Evolutionary conservation across 768 basidiomycete species (phyloP), one percentile per base, ranked within the genome.

Genomic region (Polyporus arcularius): DNA sequence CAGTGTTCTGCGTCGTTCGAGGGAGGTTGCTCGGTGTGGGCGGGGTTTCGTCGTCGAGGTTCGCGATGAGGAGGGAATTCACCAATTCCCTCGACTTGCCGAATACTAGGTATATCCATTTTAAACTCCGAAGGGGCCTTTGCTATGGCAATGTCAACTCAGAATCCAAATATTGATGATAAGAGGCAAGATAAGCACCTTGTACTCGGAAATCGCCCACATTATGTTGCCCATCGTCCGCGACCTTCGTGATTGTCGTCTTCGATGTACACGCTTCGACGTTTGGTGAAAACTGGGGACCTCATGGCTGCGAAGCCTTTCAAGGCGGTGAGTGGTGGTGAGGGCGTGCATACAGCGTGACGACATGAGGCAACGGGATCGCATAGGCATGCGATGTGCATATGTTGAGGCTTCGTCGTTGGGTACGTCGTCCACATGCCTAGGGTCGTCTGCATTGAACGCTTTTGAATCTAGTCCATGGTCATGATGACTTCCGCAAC

Each of bases 101-200:
- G 42, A 57, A 53, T 32, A 46, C 41, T 31, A 52, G 53, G 45
- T 63, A 63, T 46, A 48, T 50, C 62, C 57, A 63, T 12, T 63
- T 63, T 42, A 49, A 30, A 59, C 62, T 63, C 62, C 62, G 62
- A 63, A 59, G 57, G 43, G 57, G 50, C 54, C 41, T 63, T 63
- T 53, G 62, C 62, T 63, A 63, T 63, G 62, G 62, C 57, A 63
- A 63, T 59, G 54, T 59, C 41, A 59, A 63, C 62, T 63, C 57
- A 58, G 62, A 63, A 51, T 55, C 9, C n/a, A 4, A 3, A 46
- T 52, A 59, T 52, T 11, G 47, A 45, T 57, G 49, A 39, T 53
- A 59, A 59, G 35, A 31, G 15, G 5, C 4, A 1, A 16, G 47
- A 55, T 21, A 48, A 42, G 31, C 18, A 63, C 62, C 62, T 59